phyloP scores from a whole-genome alignment of 2,329 filamentous ascomycete genomes.

The Fusarium nygamai region DNA sequence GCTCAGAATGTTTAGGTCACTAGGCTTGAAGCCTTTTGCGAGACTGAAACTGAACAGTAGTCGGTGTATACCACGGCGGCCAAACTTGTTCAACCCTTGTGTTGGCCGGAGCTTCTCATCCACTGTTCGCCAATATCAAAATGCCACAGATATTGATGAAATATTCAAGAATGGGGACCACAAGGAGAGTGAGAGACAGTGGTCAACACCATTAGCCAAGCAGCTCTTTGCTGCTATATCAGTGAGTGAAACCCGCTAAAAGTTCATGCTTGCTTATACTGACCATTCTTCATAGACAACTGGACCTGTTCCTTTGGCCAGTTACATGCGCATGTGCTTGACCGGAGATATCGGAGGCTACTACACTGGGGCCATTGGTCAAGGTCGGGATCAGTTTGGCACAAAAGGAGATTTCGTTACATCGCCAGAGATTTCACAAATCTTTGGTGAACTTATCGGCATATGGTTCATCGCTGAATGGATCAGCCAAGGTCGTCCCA shows the following conservation, averaged over 20 bases:
- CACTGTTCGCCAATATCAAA: slow-evolving; percentile 26
- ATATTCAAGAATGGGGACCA: not conserved
- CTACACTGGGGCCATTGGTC: slow-evolving; percentile 79
- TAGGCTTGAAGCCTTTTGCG: slow-evolving; percentile 13
- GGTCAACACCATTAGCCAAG: slow-evolving; percentile 93
- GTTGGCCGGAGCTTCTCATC: slow-evolving; percentile 43
- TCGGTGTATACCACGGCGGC: slow-evolving; percentile 19
- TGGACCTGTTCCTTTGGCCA: slow-evolving; percentile 88
- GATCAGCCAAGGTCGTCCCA: slow-evolving; percentile 86
- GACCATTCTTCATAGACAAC: slow-evolving; percentile 62
- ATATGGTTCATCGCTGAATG: slow-evolving; percentile 97
- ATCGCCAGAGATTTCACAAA: slow-evolving; percentile 95
- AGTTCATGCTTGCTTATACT: not conserved
- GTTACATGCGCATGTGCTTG: slow-evolving; percentile 98
- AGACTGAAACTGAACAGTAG: slow-evolving; percentile 18
- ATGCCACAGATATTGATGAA: slow-evolving; percentile 25
- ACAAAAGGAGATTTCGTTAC: slow-evolving; percentile 94
- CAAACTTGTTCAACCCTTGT: slow-evolving; percentile 14
- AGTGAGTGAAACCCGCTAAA: slow-evolving; percentile 55
- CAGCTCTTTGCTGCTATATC: slow-evolving; percentile 87
- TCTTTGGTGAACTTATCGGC: slow-evolving; percentile 94
- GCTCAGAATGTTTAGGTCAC: slow-evolving; percentile 32
- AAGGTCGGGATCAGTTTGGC: slow-evolving; percentile 88
- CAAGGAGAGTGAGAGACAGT: slow-evolving; percentile 65
- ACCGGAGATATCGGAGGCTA: slow-evolving; percentile 92